Percentiles rank a stretch among this genome's conserved stretches.
phyloP scores from a whole-genome alignment of 139 green algal genomes.

The Bryopsis sp. region DNA sequence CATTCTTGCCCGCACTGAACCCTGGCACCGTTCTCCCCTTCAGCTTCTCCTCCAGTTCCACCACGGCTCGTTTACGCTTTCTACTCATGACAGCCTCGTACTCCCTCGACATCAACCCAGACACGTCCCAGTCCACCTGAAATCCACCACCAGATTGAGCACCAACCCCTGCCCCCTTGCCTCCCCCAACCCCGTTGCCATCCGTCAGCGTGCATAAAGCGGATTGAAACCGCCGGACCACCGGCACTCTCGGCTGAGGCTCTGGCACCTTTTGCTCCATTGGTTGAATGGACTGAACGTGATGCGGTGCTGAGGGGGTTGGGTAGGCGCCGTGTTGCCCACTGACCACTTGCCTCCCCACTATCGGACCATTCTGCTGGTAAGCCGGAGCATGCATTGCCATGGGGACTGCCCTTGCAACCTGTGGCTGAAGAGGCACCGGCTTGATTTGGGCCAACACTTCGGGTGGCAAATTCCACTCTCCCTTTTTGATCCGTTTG shows the following conservation, averaged over 20 bases:
- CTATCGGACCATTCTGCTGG: not conserved
- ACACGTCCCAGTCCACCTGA: too few relatives aligned
- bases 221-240: not conserved
- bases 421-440: constrained; percentile 9
- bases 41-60: constrained; percentile 1
- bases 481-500: constrained; percentile 32
- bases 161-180: too few relatives aligned
- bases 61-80: not conserved
- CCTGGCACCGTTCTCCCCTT: not conserved
- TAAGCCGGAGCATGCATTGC: too few relatives aligned
- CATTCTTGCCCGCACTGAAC: not conserved
- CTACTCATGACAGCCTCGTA: not conserved
- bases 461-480: not conserved
- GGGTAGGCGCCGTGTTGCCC: not conserved
- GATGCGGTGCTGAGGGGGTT: not conserved
- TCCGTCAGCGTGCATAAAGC: not conserved
- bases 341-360: not conserved
- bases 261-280: not conserved
- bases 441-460: constrained; percentile 20
- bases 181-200: not conserved
- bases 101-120: not conserved
- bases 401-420: not conserved
- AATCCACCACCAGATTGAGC: too few relatives aligned
- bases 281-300: not conserved
- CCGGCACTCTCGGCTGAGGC: not conserved